A percentile compares a stretch with the other conserved stretches of the same genome.
Conservation (phyloP, 2,329 filamentous ascomycete genomes). For the Torrubiella hemipterigena region DNA sequence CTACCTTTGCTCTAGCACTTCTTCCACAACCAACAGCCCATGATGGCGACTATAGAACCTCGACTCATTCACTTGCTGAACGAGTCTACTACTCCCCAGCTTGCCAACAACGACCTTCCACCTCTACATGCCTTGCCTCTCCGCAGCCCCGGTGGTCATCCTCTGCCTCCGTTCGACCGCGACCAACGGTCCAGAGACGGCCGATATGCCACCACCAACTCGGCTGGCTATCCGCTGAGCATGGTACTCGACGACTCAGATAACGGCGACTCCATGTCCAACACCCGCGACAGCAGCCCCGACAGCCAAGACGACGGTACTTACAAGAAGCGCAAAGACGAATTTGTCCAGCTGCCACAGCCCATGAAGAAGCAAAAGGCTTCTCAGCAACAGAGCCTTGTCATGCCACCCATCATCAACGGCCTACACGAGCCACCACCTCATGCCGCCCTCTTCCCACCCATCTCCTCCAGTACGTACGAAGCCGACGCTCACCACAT, state of each 20-base stretch:
- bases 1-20: too few relatives aligned
- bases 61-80: conserved; percentile 55
- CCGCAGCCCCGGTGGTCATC: conserved; percentile 29
- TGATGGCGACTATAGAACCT: conserved; percentile 56
- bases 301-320: conserved; percentile 31
- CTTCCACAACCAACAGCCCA: conserved; percentile 20
- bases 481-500: conserved; percentile 30
- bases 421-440: conserved; percentile 51
- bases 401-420: conserved; percentile 54
- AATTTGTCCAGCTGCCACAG: conserved; percentile 52
- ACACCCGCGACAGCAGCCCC: conserved; percentile 31
- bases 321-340: conserved; percentile 51
- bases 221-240: conserved; percentile 24
- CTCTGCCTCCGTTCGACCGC: conserved; percentile 40
- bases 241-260: conserved; percentile 28
- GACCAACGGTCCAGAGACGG: conserved; percentile 31
- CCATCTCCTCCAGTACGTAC: conserved; percentile 46
- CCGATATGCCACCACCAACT: conserved; percentile 13
- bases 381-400: conserved; percentile 36
- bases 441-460: conserved; percentile 49
- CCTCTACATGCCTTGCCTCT: conserved; percentile 37
- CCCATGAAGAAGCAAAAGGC: conserved; percentile 54
- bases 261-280: conserved; percentile 25
- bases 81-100: conserved; percentile 36
- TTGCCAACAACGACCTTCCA: conserved; percentile 39